phyloP scores from a whole-genome alignment of 352 stramenopile species.

The Globisporangium takayamanum region DNA sequence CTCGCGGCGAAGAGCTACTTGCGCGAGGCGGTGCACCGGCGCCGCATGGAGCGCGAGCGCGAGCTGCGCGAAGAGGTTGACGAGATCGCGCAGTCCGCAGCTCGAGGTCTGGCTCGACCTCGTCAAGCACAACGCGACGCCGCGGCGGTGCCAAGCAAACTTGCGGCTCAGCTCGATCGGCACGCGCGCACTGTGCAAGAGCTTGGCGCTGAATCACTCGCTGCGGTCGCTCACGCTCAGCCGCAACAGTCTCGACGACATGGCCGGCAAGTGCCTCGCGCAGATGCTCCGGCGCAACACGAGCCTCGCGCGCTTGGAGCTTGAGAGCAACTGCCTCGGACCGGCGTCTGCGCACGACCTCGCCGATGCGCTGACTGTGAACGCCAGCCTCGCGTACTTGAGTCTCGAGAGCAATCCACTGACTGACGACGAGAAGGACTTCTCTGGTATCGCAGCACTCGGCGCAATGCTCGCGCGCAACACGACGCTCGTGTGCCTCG shows the following conservation, averaged over 20 bases:
- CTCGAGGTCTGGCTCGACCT: slow-evolving; percentile 73
- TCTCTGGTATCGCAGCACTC: slow-evolving; percentile 48
- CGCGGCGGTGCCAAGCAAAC: slow-evolving; percentile 29
- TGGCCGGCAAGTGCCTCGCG: slow-evolving; percentile 54
- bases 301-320: slow-evolving; percentile 50
- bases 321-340: slow-evolving; percentile 62
- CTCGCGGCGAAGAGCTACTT: slow-evolving; percentile 70
- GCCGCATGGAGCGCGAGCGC: slow-evolving; percentile 53
- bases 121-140: slow-evolving; percentile 44
- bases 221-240: slow-evolving; percentile 57
- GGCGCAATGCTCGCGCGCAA: slow-evolving; percentile 54
- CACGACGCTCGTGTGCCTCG: slow-evolving; percentile 54
- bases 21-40: slow-evolving; percentile 63
- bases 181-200: slow-evolving; percentile 62
- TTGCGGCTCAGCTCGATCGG: slow-evolving; percentile 49
- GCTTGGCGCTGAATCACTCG: slow-evolving; percentile 58
- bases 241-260: slow-evolving; percentile 59
- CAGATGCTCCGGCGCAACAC: slow-evolving; percentile 56
- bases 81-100: slow-evolving; percentile 57
- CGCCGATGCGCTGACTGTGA: slow-evolving; percentile 45
- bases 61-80: slow-evolving; percentile 71
- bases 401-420: slow-evolving; percentile 77
- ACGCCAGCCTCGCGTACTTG: slow-evolving; percentile 48
- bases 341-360: slow-evolving; percentile 39
- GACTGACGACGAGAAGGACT: slow-evolving; percentile 73